Conservation (phyloP, 768 basidiomycete species). For the Trametes cubensis region DNA sequence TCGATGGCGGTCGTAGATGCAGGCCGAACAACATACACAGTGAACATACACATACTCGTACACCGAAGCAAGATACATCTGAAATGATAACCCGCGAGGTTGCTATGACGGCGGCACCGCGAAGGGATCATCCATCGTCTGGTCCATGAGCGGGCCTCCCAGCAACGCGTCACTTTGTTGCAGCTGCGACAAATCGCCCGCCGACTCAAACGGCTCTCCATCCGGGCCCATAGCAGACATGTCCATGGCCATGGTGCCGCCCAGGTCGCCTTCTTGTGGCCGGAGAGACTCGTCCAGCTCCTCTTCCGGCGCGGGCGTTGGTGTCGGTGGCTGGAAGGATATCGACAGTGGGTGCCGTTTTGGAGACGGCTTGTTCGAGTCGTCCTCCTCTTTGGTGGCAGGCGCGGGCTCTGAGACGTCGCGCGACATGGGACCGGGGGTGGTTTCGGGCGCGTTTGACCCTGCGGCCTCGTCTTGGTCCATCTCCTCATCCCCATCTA, state of each 20-base stretch:
- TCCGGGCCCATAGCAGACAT: constrained; percentile 69
- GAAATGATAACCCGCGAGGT: not conserved
- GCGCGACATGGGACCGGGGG: constrained; percentile 33
- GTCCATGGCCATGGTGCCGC: constrained; percentile 54
- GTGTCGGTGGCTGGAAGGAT: constrained; percentile 50
- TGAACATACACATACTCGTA: constrained; percentile 7
- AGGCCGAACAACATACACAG: not conserved
- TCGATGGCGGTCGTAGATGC: not conserved
- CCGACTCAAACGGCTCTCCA: constrained; percentile 56
- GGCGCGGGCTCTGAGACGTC: constrained; percentile 41
- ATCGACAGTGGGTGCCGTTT: constrained; percentile 66
- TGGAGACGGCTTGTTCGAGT: constrained; percentile 57
- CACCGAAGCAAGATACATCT: not conserved
- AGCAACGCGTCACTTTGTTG: constrained; percentile 55
- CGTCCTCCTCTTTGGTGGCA: constrained; percentile 41
- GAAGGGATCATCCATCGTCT: constrained; percentile 61
- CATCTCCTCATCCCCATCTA: constrained; percentile 76
- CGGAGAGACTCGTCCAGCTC: constrained; percentile 62
- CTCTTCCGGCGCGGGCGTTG: constrained; percentile 39
- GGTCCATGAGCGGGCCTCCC: constrained; percentile 59
- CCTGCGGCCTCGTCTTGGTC: constrained; percentile 62
- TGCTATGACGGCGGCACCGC: constrained; percentile 27
- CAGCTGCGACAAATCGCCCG: constrained; percentile 60
- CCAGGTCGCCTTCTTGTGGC: constrained; percentile 48
- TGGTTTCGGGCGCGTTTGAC: constrained; percentile 45